Evolutionary conservation across 2,329 filamentous ascomycete genomes (phyloP).

Genomic region (Aschersonia sp.): DNA sequence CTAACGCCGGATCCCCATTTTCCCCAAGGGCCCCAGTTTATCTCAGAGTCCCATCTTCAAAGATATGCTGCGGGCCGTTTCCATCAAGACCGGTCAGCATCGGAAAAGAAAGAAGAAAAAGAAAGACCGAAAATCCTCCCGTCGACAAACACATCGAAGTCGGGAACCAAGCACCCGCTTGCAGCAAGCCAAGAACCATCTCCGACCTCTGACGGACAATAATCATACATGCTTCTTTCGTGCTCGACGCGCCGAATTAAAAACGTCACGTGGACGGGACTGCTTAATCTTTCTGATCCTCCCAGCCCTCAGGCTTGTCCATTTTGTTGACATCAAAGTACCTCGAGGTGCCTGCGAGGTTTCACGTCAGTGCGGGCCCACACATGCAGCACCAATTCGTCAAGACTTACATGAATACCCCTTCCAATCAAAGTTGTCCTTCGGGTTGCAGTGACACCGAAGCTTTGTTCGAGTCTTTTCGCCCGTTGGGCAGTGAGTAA

Average conservation of each 20-base stretch:
- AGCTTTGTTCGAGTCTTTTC: conserved; percentile 72
- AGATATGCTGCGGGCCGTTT: neutral
- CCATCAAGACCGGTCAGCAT: neutral
- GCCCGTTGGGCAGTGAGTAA: conserved; percentile 91
- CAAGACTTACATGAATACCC: conserved; percentile 73
- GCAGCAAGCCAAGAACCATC: neutral
- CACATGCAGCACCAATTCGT: neutral
- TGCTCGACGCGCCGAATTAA: neutral
- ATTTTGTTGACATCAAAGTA: conserved; percentile 75
- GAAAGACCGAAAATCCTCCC: neutral
- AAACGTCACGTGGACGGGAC: neutral
- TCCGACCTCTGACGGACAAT: neutral
- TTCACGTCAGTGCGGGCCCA: no score
- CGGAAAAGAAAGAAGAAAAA: neutral
- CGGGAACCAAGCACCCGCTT: neutral
- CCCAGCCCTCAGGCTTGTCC: conserved; percentile 73
- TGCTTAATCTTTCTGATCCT: conserved; percentile 18
- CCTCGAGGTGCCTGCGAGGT: conserved; percentile 44
- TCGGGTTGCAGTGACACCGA: conserved; percentile 88
- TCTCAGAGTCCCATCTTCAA: neutral
- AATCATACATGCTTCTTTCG: neutral
- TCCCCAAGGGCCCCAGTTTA: neutral
- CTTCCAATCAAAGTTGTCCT: conserved; percentile 99
- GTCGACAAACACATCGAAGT: no score
- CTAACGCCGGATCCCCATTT: neutral